Evolutionary conservation across 805 yeast species (phyloP).

Genomic region (Wickerhamiella hasegawae): DNA sequence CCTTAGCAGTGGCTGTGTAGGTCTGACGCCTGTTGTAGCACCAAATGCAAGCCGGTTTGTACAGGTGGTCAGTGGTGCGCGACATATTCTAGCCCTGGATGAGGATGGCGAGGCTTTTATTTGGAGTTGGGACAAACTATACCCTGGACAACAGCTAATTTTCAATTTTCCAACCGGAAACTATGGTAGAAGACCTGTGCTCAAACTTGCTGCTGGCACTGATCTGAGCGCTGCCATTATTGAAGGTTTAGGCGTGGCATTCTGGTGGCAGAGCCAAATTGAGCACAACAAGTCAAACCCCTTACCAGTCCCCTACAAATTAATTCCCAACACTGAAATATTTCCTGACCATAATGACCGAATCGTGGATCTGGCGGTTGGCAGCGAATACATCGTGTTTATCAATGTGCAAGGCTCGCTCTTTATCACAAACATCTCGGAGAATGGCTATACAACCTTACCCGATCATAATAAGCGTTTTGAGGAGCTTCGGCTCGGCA

Average conservation of each 20-base stretch:
- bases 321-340: neutral
- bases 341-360: neutral
- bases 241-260: neutral
- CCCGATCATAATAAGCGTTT: neutral
- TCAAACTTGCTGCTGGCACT: neutral
- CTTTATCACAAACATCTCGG: neutral
- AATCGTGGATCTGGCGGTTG: neutral
- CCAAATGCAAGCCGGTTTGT: neutral
- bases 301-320: neutral
- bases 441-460: neutral
- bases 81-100: neutral
- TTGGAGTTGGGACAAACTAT: neutral
- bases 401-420: neutral
- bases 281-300: neutral
- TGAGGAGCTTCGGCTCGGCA: neutral
- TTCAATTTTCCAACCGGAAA: neutral
- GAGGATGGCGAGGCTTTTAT: neutral
- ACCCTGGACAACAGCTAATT: neutral
- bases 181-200: neutral
- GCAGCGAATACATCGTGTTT: neutral
- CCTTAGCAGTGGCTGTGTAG: neutral
- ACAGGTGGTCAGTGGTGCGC: neutral
- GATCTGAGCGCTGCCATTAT: neutral
- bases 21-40: neutral
- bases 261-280: neutral